Evolutionary conservation across 306 rosid species (phyloP).

Genomic region (Lagenaria siceraria): DNA sequence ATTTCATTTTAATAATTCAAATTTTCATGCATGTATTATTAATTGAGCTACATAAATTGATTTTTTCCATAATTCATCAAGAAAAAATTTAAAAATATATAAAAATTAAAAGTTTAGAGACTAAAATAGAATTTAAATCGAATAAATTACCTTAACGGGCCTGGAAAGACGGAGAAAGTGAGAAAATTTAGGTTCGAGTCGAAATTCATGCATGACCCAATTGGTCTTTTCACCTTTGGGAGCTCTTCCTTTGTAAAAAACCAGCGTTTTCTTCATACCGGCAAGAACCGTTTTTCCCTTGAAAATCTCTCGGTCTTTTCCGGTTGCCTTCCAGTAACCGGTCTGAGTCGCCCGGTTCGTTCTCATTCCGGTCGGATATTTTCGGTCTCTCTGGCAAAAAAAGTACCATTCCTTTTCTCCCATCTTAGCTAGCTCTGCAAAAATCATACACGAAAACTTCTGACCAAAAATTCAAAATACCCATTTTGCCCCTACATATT

Average conservation of each 20-base stretch:
- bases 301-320: constrained; percentile 74
- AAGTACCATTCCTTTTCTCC: constrained; percentile 95
- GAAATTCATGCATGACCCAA: constrained; percentile 96
- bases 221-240: constrained; percentile 83
- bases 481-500: neutral
- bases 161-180: constrained; percentile 30
- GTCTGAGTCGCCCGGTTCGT: constrained; percentile 85
- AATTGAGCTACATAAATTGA: no score
- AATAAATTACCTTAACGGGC: constrained; percentile 30
- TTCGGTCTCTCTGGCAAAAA: constrained; percentile 75
- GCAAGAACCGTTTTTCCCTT: constrained; percentile 47
- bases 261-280: constrained; percentile 97
- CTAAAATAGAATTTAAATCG: no score
- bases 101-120: no score
- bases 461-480: neutral
- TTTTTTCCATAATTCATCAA: no score
- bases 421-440: constrained; percentile 80
- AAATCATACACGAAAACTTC: neutral
- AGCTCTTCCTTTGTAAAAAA: constrained; percentile 88
- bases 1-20: no score
- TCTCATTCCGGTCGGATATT: constrained; percentile 94
- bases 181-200: constrained; percentile 60
- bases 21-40: no score
- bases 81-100: no score
- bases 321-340: constrained; percentile 97